Conservation (phyloP, 75 land plant genomes). For the Sequoiadendron giganteum region DNA sequence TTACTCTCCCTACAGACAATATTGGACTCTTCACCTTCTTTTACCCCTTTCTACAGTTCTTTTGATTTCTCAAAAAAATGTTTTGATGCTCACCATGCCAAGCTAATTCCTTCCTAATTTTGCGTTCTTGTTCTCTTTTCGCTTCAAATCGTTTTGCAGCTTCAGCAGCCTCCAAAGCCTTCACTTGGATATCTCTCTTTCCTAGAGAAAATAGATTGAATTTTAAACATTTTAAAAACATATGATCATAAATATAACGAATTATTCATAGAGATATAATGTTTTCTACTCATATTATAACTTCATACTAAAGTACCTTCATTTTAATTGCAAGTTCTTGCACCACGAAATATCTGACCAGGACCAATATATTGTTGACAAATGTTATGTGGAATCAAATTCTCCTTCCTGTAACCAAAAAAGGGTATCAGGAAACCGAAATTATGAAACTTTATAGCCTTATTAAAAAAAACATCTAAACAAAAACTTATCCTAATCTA, state of each 20-base stretch:
- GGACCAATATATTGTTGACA: too few species aligned
- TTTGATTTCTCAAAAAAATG: slow-evolving; percentile 20
- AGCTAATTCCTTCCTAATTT: slow-evolving; percentile 56
- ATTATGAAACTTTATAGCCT: too few species aligned
- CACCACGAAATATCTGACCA: too few species aligned
- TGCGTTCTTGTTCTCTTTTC: slow-evolving; percentile 68
- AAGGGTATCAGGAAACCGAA: too few species aligned
- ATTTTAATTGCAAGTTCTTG: too few species aligned
- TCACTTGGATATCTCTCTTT: slow-evolving; percentile 85
- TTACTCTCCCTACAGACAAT: slow-evolving; percentile 10
- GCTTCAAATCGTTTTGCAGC: slow-evolving; percentile 76
- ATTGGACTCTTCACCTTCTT: slow-evolving; percentile 13
- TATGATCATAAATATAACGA: background rate
- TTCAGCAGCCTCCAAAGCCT: slow-evolving; percentile 91
- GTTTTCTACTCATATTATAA: background rate
- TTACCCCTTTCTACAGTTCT: slow-evolving; percentile 10
- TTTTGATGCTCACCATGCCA: slow-evolving; percentile 27
- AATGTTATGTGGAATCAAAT: too few species aligned
- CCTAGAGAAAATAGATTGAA: slow-evolving; percentile 33
- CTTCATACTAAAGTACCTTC: slow-evolving; percentile 28
- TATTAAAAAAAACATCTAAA: too few species aligned
- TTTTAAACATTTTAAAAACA: background rate
- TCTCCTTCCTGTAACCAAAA: too few species aligned
- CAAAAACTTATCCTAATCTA: too few species aligned
- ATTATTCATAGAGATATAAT: background rate